Evolutionary conservation across 805 yeast genomes (phyloP).

Genomic region (Zygosaccharomyces kombuchaensis): DNA sequence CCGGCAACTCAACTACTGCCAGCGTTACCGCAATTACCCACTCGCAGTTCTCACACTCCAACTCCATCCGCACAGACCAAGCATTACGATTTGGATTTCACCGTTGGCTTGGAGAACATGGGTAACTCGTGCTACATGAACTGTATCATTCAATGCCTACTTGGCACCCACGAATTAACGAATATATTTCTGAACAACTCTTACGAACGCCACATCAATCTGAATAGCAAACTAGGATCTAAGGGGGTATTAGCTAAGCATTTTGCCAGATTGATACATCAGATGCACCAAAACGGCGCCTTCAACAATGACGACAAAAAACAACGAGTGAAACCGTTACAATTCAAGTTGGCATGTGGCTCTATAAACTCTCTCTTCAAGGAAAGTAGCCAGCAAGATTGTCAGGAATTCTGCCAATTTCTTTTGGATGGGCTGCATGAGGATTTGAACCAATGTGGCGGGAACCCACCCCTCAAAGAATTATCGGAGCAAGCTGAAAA

Average conservation of each 20-base stretch:
- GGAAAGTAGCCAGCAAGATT: conserved; percentile 85
- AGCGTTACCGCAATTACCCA: conserved; percentile 21
- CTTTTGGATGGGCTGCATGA: conserved; percentile 86
- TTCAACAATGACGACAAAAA: conserved; percentile 26
- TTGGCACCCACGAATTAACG: conserved; percentile 65
- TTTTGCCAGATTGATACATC: conserved; percentile 56
- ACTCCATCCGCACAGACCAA: conserved; percentile 4
- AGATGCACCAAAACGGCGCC: conserved; percentile 44
- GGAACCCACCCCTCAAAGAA: conserved; percentile 48
- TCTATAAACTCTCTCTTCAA: conserved; percentile 68
- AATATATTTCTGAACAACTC: conserved; percentile 56
- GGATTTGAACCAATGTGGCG: conserved; percentile 70
- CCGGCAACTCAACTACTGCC: conserved; percentile 21
- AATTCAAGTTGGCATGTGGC: conserved; percentile 66
- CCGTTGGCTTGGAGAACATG: conserved; percentile 72
- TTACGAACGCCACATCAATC: conserved; percentile 64
- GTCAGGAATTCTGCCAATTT: conserved; percentile 88
- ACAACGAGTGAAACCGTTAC: conserved; percentile 51
- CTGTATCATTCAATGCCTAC: conserved; percentile 79
- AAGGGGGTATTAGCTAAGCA: conserved; percentile 70
- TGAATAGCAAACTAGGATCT: conserved; percentile 68
- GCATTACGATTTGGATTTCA: conserved; percentile 35
- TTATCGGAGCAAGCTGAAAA: conserved; percentile 68
- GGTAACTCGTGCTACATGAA: conserved; percentile 95
- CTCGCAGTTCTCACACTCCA: conserved; percentile 5